Percentiles rank a stretch among this genome's conserved stretches.
Evolutionary conservation across 2,329 filamentous ascomycete genomes (phyloP).

Genomic region (Fusarium tuaranense): DNA sequence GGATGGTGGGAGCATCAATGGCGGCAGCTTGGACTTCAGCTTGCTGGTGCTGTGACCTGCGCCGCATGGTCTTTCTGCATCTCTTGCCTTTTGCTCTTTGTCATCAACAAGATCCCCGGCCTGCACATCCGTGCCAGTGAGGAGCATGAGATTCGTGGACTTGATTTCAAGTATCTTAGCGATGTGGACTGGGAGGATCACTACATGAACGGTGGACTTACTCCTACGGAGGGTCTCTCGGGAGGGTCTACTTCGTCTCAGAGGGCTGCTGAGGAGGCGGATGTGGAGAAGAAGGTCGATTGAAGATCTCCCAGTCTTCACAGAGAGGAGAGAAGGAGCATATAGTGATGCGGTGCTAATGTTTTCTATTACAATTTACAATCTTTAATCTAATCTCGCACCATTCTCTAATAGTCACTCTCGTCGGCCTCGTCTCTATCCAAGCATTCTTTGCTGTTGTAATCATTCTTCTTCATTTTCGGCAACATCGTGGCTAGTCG

Average conservation of each 20-base stretch:
- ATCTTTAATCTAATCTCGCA: background rate
- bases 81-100: constrained; percentile 63
- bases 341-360: background rate
- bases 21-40: constrained; percentile 67
- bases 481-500: too few species aligned
- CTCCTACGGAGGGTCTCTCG: constrained; percentile 33
- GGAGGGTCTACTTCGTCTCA: constrained; percentile 18
- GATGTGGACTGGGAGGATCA: constrained; percentile 44
- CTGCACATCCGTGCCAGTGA: constrained; percentile 66
- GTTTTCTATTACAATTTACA: background rate
- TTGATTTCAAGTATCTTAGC: constrained; percentile 56
- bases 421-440: too few species aligned
- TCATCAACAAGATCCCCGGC: constrained; percentile 69
- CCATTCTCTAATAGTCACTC: too few species aligned
- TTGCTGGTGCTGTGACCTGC: constrained; percentile 67
- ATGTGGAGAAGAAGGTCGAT: constrained; percentile 26
- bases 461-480: background rate
- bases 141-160: constrained; percentile 64
- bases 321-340: background rate
- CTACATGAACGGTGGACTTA: constrained; percentile 25
- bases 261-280: background rate
- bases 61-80: constrained; percentile 66
- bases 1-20: constrained; percentile 65
- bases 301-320: background rate
- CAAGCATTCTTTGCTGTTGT: background rate